Conservation (phyloP, 768 basidiomycete species). For the Boletellus ananiceps region DNA sequence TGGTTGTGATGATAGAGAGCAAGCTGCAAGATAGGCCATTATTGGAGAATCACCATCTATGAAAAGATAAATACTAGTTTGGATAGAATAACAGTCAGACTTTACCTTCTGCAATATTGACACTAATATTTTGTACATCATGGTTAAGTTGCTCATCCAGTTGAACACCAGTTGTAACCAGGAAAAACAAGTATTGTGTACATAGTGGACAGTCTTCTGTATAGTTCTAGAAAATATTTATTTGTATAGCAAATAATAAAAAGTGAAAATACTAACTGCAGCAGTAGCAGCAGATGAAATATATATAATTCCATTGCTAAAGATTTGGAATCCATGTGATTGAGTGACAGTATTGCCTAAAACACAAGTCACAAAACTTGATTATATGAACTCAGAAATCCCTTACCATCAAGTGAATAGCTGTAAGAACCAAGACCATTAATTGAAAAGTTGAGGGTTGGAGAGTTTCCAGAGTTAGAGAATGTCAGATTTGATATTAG, state of each 20-base stretch:
- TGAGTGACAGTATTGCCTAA: no score
- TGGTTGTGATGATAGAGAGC: not conserved
- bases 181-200: slow-evolving; percentile 4
- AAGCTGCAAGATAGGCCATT: slow-evolving; percentile 7
- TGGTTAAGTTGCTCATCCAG: not conserved
- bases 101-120: not conserved
- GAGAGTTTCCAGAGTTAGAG: not conserved
- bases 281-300: not conserved
- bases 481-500: slow-evolving; percentile 9
- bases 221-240: no score
- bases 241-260: not conserved
- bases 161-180: slow-evolving; percentile 8
- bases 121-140: not conserved
- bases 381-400: not conserved
- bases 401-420: not conserved
- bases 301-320: not conserved
- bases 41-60: not conserved
- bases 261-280: not conserved
- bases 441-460: not conserved
- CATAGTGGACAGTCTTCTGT: not conserved
- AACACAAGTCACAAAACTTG: no score
- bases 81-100: not conserved
- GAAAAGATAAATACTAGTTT: not conserved
- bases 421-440: not conserved
- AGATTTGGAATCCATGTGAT: not conserved